These are phyloP conservation scores for Tolypocladium ovalisporum DNA, from an alignment of 2,329 filamentous ascomycete genomes.

Conservation along the genomic window DNA sequence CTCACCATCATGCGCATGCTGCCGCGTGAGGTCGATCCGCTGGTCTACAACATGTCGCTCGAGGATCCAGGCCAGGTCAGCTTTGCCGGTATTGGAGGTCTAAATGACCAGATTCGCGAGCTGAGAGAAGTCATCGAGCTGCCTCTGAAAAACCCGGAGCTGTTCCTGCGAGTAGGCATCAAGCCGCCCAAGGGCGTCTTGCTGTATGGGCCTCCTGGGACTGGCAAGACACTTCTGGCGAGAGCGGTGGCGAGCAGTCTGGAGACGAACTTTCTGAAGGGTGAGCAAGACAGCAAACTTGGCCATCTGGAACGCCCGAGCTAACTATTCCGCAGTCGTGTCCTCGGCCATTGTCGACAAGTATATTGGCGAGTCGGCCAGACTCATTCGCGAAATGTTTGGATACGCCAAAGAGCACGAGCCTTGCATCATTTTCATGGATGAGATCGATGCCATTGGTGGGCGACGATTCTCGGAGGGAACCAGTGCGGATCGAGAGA, in stretches of 20 bases:
- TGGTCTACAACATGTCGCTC: constrained; percentile 99
- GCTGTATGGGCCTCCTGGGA: constrained; percentile 91
- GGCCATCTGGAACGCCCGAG: background rate
- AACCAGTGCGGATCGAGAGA: constrained; percentile 94
- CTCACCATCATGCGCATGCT: constrained; percentile 99
- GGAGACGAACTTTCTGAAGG: constrained; percentile 97
- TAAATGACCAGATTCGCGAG: constrained; percentile 98
- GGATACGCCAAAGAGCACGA: constrained; percentile 99
- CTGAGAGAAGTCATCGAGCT: constrained; percentile 95
- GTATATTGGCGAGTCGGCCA: constrained; percentile 96
- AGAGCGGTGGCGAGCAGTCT: constrained; percentile 91
- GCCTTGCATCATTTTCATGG: constrained; percentile 99
- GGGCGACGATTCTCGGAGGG: constrained; percentile 94
- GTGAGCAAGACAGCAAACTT: constrained; percentile 29
- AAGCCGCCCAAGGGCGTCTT: constrained; percentile 97
- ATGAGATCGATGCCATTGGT: constrained; percentile 98
- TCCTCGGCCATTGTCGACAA: constrained; percentile 99
- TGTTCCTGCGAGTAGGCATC: constrained; percentile 94
- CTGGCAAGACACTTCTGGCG: constrained; percentile 89
- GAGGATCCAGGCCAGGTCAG: constrained; percentile 97
- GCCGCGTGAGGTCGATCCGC: constrained; percentile 91
- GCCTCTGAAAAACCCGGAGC: constrained; percentile 95
- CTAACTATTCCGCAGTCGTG: constrained; percentile 53
- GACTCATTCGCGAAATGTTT: constrained; percentile 98
- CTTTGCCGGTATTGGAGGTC: constrained; percentile 92